Evolutionary conservation across 192 early-diverging fungal genomes (phyloP), one percentile per base, ranked within the genome.

Genomic region (Backusella parvicylindrica): DNA sequence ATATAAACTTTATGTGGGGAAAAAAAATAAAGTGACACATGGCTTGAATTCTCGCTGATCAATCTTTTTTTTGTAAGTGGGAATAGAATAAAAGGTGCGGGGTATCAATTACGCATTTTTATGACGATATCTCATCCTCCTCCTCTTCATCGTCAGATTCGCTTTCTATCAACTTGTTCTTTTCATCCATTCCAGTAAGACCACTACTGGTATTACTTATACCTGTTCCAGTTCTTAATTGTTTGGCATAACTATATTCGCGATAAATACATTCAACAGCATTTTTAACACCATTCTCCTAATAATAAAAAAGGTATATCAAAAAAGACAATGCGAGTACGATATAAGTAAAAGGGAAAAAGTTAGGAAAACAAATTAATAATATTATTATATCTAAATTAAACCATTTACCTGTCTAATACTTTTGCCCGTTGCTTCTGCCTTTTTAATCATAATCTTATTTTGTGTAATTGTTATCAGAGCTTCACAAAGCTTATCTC

Each of bases 211-310:
- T 8, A 53, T n/a, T 28, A 60, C n/a, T 60, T 60, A 6, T 2
- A 26, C n/a, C 53, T 28, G 8, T 2, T 60, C 31, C 31, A 30
- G 28, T 11, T 38, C 66, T 21, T 28, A 37, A 71, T 41, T 79
- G 75, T 70, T 79, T 85, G 6, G 89, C 86, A 56, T 82, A 72
- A 0, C 74, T 74, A 12, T 91, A 69, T 75, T 91, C 88, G 49
- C 88, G 81, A 67, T 91, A 91, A 53, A 91, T 82, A 79, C 77
- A 79, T 36, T 90, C 73, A 16, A 90, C 81, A 0, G 91, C 91
- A 18, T 73, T 81, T 8, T 50, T 74, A 13, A 86, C 82, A 53
- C 91, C 91, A 80, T 92, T 80, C 75, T 92, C 91, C 53, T 64
- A 65, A 28, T 60, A 26, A 38, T 30, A 38, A 6, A 3, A 41